Evolutionary conservation across 1,284 basidiomycete species (phyloP).

Genomic region (Mycosarcoma maydis): DNA sequence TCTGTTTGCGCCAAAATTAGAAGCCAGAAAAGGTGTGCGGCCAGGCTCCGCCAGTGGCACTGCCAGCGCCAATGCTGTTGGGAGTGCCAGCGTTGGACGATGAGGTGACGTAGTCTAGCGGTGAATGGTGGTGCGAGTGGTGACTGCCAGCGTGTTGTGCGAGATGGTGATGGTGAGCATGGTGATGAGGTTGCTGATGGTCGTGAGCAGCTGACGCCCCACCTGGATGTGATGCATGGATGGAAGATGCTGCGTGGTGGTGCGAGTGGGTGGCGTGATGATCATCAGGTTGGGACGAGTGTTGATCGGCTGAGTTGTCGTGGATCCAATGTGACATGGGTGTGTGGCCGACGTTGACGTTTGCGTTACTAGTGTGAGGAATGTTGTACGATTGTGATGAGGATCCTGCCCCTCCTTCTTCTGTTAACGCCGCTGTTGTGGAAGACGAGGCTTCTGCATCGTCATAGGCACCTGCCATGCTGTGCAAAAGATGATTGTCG

Average conservation of each 20-base stretch:
- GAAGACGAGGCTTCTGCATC: conserved; percentile 13
- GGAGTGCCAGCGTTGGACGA: conserved; percentile 31
- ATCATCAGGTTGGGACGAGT: conserved; percentile 31
- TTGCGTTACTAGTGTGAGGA: conserved; percentile 16
- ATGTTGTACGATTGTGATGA: conserved; percentile 25
- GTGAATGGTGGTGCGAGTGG: conserved; percentile 41
- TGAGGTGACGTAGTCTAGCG: conserved; percentile 29
- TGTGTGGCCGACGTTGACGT: conserved; percentile 11
- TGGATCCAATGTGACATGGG: conserved; percentile 45
- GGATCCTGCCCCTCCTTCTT: conserved; percentile 1
- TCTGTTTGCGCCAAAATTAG: neutral
- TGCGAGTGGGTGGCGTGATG: conserved; percentile 15
- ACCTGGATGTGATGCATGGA: conserved; percentile 2
- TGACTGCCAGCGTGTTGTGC: conserved; percentile 5
- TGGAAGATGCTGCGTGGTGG: conserved; percentile 2
- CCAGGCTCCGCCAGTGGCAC: conserved; percentile 25
- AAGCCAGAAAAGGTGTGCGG: conserved; percentile 40
- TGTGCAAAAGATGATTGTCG: conserved; percentile 11
- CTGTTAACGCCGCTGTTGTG: neutral
- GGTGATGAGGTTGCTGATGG: conserved; percentile 15
- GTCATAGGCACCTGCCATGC: conserved; percentile 11
- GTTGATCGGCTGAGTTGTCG: conserved; percentile 27
- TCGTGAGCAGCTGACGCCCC: too few relatives aligned
- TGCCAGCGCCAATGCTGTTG: conserved; percentile 35
- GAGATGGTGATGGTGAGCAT: conserved; percentile 9